Conservation (phyloP, 1,139 yeast species). For the Candida sp. region DNA sequence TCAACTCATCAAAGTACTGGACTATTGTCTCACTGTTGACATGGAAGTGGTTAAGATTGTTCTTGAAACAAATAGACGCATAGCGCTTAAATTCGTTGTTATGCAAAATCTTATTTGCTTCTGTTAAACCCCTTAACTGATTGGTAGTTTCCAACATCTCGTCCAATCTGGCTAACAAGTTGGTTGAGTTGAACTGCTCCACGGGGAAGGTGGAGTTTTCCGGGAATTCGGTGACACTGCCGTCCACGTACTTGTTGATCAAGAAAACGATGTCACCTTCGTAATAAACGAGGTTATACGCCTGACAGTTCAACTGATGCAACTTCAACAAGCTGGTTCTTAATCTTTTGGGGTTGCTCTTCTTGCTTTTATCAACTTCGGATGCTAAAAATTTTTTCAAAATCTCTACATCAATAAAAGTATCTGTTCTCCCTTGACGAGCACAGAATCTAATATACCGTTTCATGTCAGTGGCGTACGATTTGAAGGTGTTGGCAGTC, state of each 20-base stretch:
- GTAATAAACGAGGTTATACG: constrained; percentile 15
- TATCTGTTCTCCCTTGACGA: constrained; percentile 14
- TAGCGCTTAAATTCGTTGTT: constrained; percentile 16
- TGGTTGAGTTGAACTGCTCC: constrained; percentile 1
- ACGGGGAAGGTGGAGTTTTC: background rate
- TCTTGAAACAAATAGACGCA: constrained; percentile 15
- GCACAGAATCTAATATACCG: constrained; percentile 17
- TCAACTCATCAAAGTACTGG: constrained; percentile 12
- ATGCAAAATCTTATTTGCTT: constrained; percentile 15
- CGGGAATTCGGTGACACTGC: background rate
- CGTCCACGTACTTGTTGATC: constrained; percentile 20
- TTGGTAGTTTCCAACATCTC: constrained; percentile 11
- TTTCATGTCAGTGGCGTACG: constrained; percentile 18
- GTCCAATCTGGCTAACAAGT: constrained; percentile 12
- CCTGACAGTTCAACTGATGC: constrained; percentile 18
- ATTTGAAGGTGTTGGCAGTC: constrained; percentile 16
- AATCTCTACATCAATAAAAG: constrained; percentile 14
- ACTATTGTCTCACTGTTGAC: constrained; percentile 14
- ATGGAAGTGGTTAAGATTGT: constrained; percentile 13
- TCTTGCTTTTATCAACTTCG: constrained; percentile 14
- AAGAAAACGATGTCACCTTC: constrained; percentile 66
- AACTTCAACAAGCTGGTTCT: constrained; percentile 17
- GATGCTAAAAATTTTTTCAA: constrained; percentile 13
- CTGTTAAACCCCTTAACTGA: constrained; percentile 13
- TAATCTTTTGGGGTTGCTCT: constrained; percentile 11